These are phyloP conservation scores for Aotearoamyces nothofagi DNA, from an alignment of 2,329 filamentous ascomycete genomes.

Conservation along the genomic window DNA sequence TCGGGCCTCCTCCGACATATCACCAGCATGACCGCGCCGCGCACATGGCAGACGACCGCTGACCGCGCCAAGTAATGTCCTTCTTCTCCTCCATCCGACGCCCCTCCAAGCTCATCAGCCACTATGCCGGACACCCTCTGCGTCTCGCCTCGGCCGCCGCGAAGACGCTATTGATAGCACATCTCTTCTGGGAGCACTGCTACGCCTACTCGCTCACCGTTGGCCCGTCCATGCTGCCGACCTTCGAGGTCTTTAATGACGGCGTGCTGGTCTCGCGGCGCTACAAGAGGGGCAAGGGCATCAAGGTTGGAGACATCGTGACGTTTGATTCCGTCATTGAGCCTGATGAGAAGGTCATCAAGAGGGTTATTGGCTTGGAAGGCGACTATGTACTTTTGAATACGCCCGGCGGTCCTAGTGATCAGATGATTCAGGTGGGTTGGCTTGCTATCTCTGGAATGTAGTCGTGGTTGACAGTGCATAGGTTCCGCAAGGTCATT, in stretches of 20 bases:
- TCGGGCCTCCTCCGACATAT: background rate
- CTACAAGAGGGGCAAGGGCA: constrained; percentile 51
- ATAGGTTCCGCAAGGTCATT: constrained; percentile 81
- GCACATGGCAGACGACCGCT: no score
- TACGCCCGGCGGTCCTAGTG: constrained; percentile 30
- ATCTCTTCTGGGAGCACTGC: constrained; percentile 44
- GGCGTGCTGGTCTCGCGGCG: constrained; percentile 52
- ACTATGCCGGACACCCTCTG: constrained; percentile 17
- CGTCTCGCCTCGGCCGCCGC: constrained; percentile 28
- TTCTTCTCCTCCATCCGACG: background rate
- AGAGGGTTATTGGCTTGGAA: constrained; percentile 35
- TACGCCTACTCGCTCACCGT: constrained; percentile 41
- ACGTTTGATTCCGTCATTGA: constrained; percentile 62
- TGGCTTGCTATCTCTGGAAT: background rate
- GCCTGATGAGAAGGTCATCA: constrained; percentile 45
- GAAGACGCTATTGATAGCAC: constrained; percentile 30
- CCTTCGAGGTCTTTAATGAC: constrained; percentile 53
- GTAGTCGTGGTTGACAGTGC: constrained; percentile 5
- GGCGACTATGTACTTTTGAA: constrained; percentile 58
- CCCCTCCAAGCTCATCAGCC: constrained; percentile 3
- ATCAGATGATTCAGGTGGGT: constrained; percentile 41
- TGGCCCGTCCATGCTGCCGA: constrained; percentile 84
- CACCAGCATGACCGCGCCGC: background rate
- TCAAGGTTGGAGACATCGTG: constrained; percentile 73
- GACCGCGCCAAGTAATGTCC: background rate